These are phyloP conservation scores for Sporisorium iseilematis-ciliati DNA, from an alignment of 1,284 basidiomycete species.

Conservation along the genomic window DNA sequence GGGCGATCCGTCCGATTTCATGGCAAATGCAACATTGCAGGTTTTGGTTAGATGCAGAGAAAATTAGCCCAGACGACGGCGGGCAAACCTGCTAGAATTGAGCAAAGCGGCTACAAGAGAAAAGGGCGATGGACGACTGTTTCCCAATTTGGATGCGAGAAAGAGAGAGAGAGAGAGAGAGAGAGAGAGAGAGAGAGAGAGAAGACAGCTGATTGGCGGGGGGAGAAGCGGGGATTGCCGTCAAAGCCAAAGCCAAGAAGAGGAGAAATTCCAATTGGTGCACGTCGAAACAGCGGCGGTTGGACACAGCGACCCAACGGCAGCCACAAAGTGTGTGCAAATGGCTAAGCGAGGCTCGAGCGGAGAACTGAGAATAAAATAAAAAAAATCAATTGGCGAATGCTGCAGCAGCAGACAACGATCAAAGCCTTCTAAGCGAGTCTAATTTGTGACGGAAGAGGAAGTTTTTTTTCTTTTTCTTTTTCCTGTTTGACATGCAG, in stretches of 20 bases:
- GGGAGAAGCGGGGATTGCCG: constrained; percentile 3
- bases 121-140: neutral
- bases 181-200: too few relatives aligned
- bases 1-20: constrained; percentile 8
- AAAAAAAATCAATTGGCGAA: neutral
- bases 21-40: neutral
- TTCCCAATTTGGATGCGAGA: neutral
- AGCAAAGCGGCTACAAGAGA: neutral
- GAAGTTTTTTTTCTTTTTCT: constrained; percentile 1
- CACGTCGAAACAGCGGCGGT: neutral
- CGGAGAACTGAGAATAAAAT: neutral
- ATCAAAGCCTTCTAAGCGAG: neutral
- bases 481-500: neutral
- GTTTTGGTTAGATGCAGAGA: neutral
- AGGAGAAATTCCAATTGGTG: constrained; percentile 8
- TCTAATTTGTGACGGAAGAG: neutral
- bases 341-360: constrained; percentile 5
- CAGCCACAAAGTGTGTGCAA: neutral
- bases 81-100: constrained; percentile 4
- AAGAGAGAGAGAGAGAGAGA: too few relatives aligned
- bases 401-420: neutral
- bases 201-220: neutral
- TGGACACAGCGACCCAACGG: neutral
- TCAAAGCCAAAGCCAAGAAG: neutral
- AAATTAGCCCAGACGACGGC: constrained; percentile 2